A percentile compares a stretch with the other conserved stretches of the same genome.
phyloP scores from a whole-genome alignment of 169 alveolate species.

The Cryptosporidium ryanae region DNA sequence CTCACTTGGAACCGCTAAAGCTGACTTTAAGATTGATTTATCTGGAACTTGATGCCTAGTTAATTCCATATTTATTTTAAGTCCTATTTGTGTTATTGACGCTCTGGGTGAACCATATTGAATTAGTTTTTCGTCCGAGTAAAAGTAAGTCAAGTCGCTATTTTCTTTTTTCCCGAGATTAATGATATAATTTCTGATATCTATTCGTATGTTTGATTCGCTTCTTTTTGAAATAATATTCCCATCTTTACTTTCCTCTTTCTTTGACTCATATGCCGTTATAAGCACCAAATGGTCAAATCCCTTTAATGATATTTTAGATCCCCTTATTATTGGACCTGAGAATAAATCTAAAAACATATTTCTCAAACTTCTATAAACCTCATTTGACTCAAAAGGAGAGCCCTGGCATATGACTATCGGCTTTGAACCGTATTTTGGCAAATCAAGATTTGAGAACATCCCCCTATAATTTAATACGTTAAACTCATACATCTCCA shows the following conservation, averaged over 20 bases:
- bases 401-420: constrained; percentile 72
- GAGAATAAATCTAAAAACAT: constrained; percentile 64
- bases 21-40: constrained; percentile 24
- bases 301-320: constrained; percentile 48
- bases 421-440: constrained; percentile 67
- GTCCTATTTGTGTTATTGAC: constrained; percentile 13
- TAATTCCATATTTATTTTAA: constrained; percentile 49
- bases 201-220: constrained; percentile 23
- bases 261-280: constrained; percentile 41
- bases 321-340: constrained; percentile 59
- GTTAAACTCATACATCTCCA: constrained; percentile 71
- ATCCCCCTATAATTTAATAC: constrained; percentile 37
- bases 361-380: constrained; percentile 37
- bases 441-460: constrained; percentile 19
- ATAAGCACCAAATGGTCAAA: constrained; percentile 53
- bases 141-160: neutral
- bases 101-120: constrained; percentile 43
- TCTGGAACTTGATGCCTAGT: constrained; percentile 29
- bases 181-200: constrained; percentile 45
- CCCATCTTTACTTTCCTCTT: neutral
- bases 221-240: neutral
- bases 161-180: constrained; percentile 5
- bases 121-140: constrained; percentile 19
- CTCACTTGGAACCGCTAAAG: constrained; percentile 35
- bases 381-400: constrained; percentile 54